Percentiles rank a stretch among this genome's conserved stretches.
These are phyloP conservation scores for Pholiota adiposa DNA, from an alignment of 1,284 basidiomycete species.

Conservation along the genomic window DNA sequence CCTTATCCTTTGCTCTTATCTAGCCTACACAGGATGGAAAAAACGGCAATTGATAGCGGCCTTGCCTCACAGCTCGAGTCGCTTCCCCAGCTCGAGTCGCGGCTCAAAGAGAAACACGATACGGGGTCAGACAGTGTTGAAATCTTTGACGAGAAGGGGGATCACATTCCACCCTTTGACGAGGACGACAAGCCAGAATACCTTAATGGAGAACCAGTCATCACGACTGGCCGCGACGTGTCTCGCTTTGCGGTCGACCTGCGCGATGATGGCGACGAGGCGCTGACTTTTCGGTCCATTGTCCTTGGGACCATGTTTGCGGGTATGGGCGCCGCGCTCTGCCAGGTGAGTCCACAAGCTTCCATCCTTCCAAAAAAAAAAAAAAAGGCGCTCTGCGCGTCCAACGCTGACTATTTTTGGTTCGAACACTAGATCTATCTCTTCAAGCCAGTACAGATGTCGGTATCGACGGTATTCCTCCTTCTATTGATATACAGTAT, in stretches of 20 bases:
- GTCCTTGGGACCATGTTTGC: slow-evolving; percentile 61
- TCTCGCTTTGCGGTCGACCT: slow-evolving; percentile 61
- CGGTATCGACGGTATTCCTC: slow-evolving; percentile 62
- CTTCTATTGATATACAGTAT: slow-evolving; percentile 59
- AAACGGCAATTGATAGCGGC: slow-evolving; percentile 9
- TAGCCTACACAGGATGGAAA: slow-evolving; percentile 12
- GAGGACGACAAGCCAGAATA: slow-evolving; percentile 33
- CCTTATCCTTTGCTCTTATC: background rate
- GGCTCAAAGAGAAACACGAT: slow-evolving; percentile 8
- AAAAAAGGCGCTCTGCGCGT: too few species aligned
- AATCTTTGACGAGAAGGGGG: slow-evolving; percentile 36
- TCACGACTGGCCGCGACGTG: slow-evolving; percentile 59
- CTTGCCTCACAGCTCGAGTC: slow-evolving; percentile 13
- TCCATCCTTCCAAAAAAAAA: slow-evolving; percentile 1
- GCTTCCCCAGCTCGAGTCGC: slow-evolving; percentile 15
- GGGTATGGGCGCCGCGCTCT: slow-evolving; percentile 52
- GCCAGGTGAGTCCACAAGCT: slow-evolving; percentile 26
- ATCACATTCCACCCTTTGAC: slow-evolving; percentile 14
- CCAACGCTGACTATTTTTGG: slow-evolving; percentile 4
- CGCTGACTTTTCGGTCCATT: slow-evolving; percentile 62
- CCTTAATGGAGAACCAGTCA: slow-evolving; percentile 57
- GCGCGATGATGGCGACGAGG: slow-evolving; percentile 64
- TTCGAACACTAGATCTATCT: slow-evolving; percentile 49
- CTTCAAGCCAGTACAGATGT: slow-evolving; percentile 62
- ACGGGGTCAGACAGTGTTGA: slow-evolving; percentile 26